These are phyloP conservation scores for Plasmodium gallinaceum DNA, from an alignment of 169 alveolate species.

Conservation along the genomic window DNA sequence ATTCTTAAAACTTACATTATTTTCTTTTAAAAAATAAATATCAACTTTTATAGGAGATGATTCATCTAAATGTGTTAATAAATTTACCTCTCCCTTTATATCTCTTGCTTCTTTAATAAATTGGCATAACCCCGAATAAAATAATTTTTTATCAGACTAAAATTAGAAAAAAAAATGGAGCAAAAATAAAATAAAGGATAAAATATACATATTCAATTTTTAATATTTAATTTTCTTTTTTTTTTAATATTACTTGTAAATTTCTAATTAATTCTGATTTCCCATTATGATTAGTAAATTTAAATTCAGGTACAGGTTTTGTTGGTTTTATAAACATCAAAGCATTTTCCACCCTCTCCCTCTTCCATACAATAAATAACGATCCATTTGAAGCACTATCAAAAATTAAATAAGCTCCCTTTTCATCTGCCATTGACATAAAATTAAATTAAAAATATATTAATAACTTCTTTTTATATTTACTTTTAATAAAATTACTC, in stretches of 20 bases:
- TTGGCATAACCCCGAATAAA: slow-evolving; percentile 80
- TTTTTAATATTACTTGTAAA: slow-evolving; percentile 61
- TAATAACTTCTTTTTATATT: too few species aligned
- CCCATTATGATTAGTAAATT: slow-evolving; percentile 75
- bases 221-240: background rate
- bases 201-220: background rate
- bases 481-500: too few species aligned
- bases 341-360: slow-evolving; percentile 68
- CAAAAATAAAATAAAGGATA: background rate
- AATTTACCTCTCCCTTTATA: slow-evolving; percentile 58
- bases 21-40: slow-evolving; percentile 76
- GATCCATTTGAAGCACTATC: slow-evolving; percentile 81
- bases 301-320: slow-evolving; percentile 77
- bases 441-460: too few species aligned
- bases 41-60: slow-evolving; percentile 76
- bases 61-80: slow-evolving; percentile 66
- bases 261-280: slow-evolving; percentile 78
- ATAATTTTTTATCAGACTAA: slow-evolving; percentile 78
- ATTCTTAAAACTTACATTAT: slow-evolving; percentile 45
- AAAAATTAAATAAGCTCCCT: slow-evolving; percentile 79
- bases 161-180: background rate
- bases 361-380: slow-evolving; percentile 79
- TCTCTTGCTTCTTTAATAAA: slow-evolving; percentile 79
- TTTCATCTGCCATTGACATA: slow-evolving; percentile 22
- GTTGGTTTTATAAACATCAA: slow-evolving; percentile 75